These are phyloP conservation scores for Blastomyces parvus DNA, from an alignment of 2,329 filamentous ascomycete species.

Conservation along the genomic window DNA sequence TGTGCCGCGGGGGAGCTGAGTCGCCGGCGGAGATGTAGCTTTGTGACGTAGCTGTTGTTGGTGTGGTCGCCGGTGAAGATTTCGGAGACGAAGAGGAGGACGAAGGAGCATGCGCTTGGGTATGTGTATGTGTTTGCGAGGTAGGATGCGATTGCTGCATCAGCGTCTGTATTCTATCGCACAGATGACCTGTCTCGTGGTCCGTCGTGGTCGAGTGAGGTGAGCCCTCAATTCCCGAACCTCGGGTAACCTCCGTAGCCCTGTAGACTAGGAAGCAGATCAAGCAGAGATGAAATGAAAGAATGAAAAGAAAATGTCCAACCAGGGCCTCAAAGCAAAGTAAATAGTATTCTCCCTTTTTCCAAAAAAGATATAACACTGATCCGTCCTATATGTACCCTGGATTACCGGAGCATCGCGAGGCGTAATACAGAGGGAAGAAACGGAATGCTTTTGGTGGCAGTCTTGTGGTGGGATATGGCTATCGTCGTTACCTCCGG, in stretches of 20 bases:
- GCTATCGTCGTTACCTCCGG: not conserved
- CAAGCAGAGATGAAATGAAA: not conserved
- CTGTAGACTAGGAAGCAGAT: no score
- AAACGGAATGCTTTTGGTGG: not conserved
- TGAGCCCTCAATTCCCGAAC: constrained; percentile 8
- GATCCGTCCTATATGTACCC: not conserved
- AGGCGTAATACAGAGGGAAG: not conserved
- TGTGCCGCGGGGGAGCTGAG: not conserved
- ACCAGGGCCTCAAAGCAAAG: not conserved
- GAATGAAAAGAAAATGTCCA: no score
- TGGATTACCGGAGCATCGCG: not conserved
- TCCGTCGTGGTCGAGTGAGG: not conserved
- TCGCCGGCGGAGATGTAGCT: not conserved
- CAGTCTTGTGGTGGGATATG: not conserved
- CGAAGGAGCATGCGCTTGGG: not conserved
- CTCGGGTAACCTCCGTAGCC: constrained; percentile 11
- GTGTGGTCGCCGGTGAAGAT: not conserved
- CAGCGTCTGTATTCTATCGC: not conserved
- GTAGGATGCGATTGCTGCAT: not conserved
- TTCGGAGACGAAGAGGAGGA: no score
- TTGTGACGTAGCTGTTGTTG: not conserved
- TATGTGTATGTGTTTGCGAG: not conserved
- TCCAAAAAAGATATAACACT: no score
- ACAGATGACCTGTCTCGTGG: no score
- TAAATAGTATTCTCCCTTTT: not conserved